Evolutionary conservation across 1,284 basidiomycete species (phyloP), one percentile per base, ranked within the genome.

Genomic region (Pseudozyma thailandica): DNA sequence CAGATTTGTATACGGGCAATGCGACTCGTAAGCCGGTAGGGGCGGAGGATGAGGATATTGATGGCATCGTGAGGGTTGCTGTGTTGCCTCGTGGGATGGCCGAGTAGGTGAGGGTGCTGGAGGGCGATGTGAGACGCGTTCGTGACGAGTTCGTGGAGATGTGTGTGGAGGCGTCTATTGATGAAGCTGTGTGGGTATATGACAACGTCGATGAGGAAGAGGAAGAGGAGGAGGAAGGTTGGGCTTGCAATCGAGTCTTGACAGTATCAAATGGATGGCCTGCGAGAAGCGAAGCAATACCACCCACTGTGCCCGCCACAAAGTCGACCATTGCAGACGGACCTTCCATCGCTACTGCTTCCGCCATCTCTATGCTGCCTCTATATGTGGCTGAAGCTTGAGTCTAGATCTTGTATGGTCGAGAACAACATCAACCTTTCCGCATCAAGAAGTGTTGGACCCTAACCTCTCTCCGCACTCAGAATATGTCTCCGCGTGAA

Each of bases 211-310:
- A 23, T n/a, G 38, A 35, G 13, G 47, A 23, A 12, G 31, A 15
- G n/a, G 38, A 35, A 10, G 47, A 23, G 8, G 31, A 15, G n/a
- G 45, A 8, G 18, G 47, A 39, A 2, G 47, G 18, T n/a, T 73
- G 73, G 1, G 73, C 54, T 42, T 81, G 79, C 3, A 81, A 57
- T 10, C 79, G 62, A 12, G 78, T 81, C 68, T 81, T 81, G 59
- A 81, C 60, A 3, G 79, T 81, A 42, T 81, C 79, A 38, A 80
- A 80, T 25, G 78, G 78, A 56, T 79, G 78, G 0, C 78, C 78
- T 2, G 74, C 77, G 0, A 77, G 43, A 1, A 79, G 57, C 7
- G 70, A 74, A 27, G 73, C 78, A 28, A 79, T 62, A 28, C 77
- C 75, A 26, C 60, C 79, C 5, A 61, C 73, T 25, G 79, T 81